A percentile compares a stretch with the other conserved stretches of the same genome.
phyloP scores from a whole-genome alignment of 805 yeast genomes.

The Ogataea paraovalis region DNA sequence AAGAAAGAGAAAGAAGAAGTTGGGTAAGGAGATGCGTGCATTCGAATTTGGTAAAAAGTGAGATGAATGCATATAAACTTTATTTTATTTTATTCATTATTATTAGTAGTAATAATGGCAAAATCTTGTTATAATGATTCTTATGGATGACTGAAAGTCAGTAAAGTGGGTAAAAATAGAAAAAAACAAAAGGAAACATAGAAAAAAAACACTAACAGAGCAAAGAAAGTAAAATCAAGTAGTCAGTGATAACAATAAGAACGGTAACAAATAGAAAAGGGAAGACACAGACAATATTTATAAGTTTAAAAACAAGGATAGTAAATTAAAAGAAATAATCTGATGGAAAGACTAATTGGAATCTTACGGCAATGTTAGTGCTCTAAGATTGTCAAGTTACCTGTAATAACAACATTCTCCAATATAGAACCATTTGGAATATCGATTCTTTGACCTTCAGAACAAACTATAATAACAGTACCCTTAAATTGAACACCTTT shows the following conservation, averaged over 20 bases:
- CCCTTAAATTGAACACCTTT: slow-evolving; percentile 90
- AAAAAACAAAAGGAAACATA: neutral
- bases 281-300: neutral
- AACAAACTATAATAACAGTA: slow-evolving; percentile 95
- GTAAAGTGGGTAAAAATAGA: neutral
- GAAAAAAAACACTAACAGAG: neutral
- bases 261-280: neutral
- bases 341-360: neutral
- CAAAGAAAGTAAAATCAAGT: neutral
- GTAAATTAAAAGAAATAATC: neutral
- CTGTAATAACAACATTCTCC: slow-evolving; percentile 96
- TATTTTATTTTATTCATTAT: neutral
- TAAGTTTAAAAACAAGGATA: neutral
- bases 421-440: slow-evolving; percentile 94
- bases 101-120: neutral
- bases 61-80: neutral
- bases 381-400: slow-evolving; percentile 90
- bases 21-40: slow-evolving; percentile 72
- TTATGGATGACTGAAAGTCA: neutral
- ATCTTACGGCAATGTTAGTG: slow-evolving; percentile 44
- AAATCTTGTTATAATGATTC: neutral
- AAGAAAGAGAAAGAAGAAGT: slow-evolving; percentile 79
- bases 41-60: slow-evolving; percentile 25
- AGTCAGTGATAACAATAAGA: neutral
- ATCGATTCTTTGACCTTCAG: slow-evolving; percentile 94